These are phyloP conservation scores for Tricharina praecox DNA, from an alignment of 495 filamentous ascomycete species.

Conservation along the genomic window DNA sequence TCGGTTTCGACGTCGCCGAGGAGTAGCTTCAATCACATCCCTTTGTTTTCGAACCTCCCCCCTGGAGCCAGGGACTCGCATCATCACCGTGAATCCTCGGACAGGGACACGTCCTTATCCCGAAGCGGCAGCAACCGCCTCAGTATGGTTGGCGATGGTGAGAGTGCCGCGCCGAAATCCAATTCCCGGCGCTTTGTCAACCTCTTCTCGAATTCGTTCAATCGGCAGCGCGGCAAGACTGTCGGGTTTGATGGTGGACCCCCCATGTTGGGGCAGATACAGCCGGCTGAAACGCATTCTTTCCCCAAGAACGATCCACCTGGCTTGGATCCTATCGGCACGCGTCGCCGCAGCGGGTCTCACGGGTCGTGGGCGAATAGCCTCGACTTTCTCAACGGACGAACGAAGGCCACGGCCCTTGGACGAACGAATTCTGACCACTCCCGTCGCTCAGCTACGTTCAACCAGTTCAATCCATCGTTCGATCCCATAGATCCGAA, in stretches of 20 bases:
- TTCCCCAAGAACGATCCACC: constrained; percentile 45
- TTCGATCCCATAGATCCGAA: constrained; percentile 42
- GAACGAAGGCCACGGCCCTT: constrained; percentile 11
- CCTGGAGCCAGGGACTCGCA: background rate
- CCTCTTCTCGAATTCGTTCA: constrained; percentile 44
- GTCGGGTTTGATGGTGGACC: constrained; percentile 46
- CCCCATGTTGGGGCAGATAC: constrained; percentile 48
- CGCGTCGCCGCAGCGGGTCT: constrained; percentile 45
- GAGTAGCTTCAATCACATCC: constrained; percentile 38
- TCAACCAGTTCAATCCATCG: constrained; percentile 46
- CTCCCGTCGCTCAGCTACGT: constrained; percentile 24
- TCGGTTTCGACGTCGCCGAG: constrained; percentile 44
- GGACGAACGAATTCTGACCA: constrained; percentile 25
- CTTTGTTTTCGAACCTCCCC: constrained; percentile 28
- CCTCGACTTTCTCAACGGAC: constrained; percentile 32
- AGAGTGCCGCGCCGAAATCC: constrained; percentile 10
- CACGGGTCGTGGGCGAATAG: constrained; percentile 41
- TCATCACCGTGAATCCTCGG: background rate
- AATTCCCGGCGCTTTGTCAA: constrained; percentile 38
- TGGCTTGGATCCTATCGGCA: constrained; percentile 48
- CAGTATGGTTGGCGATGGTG: constrained; percentile 1
- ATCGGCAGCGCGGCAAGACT: constrained; percentile 54
- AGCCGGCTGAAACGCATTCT: constrained; percentile 63
- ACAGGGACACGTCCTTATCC: too few relatives aligned
- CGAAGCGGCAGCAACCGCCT: constrained; percentile 25